Evolutionary conservation across 306 rosid genomes (phyloP), one percentile per base, ranked within the genome.

Genomic region (Corylus americana): DNA sequence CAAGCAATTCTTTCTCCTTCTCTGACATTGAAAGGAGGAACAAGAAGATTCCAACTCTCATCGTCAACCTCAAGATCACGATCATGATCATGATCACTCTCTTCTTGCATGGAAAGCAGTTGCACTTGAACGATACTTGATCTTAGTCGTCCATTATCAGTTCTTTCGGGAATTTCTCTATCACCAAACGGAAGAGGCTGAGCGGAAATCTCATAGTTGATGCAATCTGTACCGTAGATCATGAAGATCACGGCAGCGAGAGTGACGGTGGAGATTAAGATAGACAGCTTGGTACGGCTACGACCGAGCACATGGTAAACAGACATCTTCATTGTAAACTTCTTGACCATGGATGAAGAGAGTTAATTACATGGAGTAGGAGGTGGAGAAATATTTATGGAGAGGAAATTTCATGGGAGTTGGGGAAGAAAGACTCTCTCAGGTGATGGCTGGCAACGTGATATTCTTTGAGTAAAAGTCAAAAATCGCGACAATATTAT

Each of bases 1-100:
- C 94, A 92, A 51, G 72, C 74, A 16, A 89, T 89, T 70, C 91
- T 87, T 57, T 92, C 89, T 59, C 68, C 78, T 78, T 85, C 80
- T 4, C 89, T 80, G 14, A 54, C 78, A 74, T 82, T 86, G 16
- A 82, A 8, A 39, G 94, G 94, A 68, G 87, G 74, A 35, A 85
- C 77, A 20, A 83, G 78, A 58, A 81, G 74, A 29, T 75, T 82
- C 71, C 48, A 75, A 22, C 50, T 71, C 61, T 31, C 88, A 13
- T 51, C 29, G 1, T 75, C 78, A 67, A 79, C 81, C 35, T 71
- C 78, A 11, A 0, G 45, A 42, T 42, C 45, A 42, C 7, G 44
- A 39, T 39, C 44, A 39, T 35, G 45, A 42, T 42, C 45, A 42
- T 1, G 42, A 37, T 63, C 53, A 53, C 57, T 59, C 57, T 71